Percentiles rank a stretch among this genome's conserved stretches.
phyloP scores from a whole-genome alignment of 768 basidiomycete genomes.

The Dioszegia aurantiaca region DNA sequence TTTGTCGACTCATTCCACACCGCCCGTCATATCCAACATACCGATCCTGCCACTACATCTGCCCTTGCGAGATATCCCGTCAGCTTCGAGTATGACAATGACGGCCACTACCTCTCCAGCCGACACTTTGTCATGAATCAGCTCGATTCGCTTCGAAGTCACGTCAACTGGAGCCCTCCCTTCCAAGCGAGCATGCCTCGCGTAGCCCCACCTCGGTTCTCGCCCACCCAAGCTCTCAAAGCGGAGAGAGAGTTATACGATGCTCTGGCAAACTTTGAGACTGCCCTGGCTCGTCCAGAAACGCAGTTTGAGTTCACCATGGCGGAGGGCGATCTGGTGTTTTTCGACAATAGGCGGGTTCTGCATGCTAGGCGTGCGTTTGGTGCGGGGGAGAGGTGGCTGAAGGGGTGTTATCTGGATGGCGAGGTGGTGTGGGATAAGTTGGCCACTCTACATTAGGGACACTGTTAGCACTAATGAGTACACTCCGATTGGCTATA shows the following conservation, averaged over 20 bases:
- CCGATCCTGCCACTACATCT: constrained; percentile 59
- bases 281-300: constrained; percentile 58
- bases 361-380: constrained; percentile 85
- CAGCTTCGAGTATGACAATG: constrained; percentile 88
- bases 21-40: not conserved
- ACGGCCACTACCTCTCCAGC: constrained; percentile 74
- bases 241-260: constrained; percentile 23
- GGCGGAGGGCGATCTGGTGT: constrained; percentile 74
- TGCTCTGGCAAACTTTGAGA: constrained; percentile 64
- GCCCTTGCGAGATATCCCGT: constrained; percentile 65
- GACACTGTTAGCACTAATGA: no score
- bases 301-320: constrained; percentile 66
- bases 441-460: constrained; percentile 16
- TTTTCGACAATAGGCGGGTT: constrained; percentile 89
- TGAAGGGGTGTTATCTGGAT: constrained; percentile 70
- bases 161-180: constrained; percentile 87
- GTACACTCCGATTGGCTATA: no score
- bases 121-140: constrained; percentile 72
- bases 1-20: constrained; percentile 78
- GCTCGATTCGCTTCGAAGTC: constrained; percentile 16
- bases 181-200: constrained; percentile 58
- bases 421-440: constrained; percentile 61
- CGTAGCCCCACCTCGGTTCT: not conserved
- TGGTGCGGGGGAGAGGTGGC: constrained; percentile 67
- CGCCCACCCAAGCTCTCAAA: not conserved